Evolutionary conservation across 2,329 filamentous ascomycete species (phyloP).

Genomic region (Xylaria multiplex): DNA sequence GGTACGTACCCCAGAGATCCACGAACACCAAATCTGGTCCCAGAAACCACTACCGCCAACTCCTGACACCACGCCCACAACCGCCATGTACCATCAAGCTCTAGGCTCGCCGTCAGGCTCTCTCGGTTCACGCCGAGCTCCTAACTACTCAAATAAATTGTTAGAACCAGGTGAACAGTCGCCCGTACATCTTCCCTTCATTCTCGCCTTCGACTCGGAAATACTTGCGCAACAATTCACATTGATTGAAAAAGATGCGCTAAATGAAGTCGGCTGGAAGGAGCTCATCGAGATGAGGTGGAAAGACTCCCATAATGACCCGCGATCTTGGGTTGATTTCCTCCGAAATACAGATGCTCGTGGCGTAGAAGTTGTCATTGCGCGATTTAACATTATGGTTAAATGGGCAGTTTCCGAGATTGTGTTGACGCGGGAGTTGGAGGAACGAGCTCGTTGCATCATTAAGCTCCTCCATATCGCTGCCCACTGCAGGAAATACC

Average conservation of each 20-base stretch:
- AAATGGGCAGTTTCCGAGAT: constrained; percentile 87
- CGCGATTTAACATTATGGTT: constrained; percentile 87
- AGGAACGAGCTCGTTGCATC: constrained; percentile 79
- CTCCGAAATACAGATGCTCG: constrained; percentile 75
- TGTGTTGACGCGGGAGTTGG: constrained; percentile 75
- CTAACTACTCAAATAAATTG: constrained; percentile 50
- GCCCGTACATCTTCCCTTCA: constrained; percentile 77
- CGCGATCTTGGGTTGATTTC: constrained; percentile 84
- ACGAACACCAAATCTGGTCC: constrained; percentile 56
- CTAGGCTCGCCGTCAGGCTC: constrained; percentile 48
- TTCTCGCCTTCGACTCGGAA: constrained; percentile 82
- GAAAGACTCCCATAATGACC: constrained; percentile 74
- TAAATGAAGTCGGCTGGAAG: constrained; percentile 89
- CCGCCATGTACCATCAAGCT: constrained; percentile 51
- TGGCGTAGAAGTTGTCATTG: constrained; percentile 84
- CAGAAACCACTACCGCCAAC: constrained; percentile 61
- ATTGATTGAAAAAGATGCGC: constrained; percentile 84
- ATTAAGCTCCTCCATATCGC: constrained; percentile 87
- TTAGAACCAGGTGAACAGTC: constrained; percentile 51
- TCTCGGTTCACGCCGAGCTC: constrained; percentile 50
- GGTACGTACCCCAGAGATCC: constrained; percentile 51
- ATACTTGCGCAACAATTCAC: constrained; percentile 84
- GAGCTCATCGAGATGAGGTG: constrained; percentile 85
- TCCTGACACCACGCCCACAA: constrained; percentile 60
- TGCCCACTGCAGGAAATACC: constrained; percentile 75